Base-by-base conservation (phyloP, 1,139 yeast species). In the Yamadazyma oceani region DNA sequence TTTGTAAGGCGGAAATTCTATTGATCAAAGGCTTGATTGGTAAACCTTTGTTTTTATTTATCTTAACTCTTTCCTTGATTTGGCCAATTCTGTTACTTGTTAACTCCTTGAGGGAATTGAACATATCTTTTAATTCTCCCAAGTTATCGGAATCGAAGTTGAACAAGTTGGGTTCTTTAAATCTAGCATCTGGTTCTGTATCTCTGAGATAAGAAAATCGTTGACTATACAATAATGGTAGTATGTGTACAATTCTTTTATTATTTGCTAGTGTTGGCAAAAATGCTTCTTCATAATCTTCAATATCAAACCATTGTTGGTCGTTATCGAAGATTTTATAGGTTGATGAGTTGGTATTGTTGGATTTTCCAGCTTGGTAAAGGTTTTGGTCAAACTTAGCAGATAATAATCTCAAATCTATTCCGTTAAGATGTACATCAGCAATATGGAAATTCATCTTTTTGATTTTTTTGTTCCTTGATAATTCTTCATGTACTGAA, bases 361-460 rank as follows among this genome's bases (percentile, higher is more conserved):
- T 26, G 12, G 31, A 34, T 8, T 32, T 35, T 9, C 14, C 31
- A 8, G 50, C 35, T 7, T 37, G 24, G 28, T 66, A 66, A 2
- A 61, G 36, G 34, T 65, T 57, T 32, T 62, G 64, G 19, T 55
- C 50, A 42, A 69, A 68, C 6, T 46, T 42, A 0, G 70, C 64
- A 26, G 56, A 48, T 9, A 69, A 50, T 1, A 62, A 59, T 35
- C 78, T 55, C 43, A 72, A 52, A 45, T 72, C 78, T 27, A 72
- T 69, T 4, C 64, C 66, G 3, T 61, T 48, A 25, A 71, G 53
- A 33, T 62, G 66, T 5, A 69, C 66, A 42, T 71, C 75, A 2
- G 74, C 77, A 16, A 68, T 43, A 48, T 70, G 64, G 50, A 72
- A 68, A 37, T 58, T 61, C 78, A 72, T 72, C 46, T 69, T 71